Evolutionary conservation across 1,284 basidiomycete genomes (phyloP), one percentile per base, ranked within the genome.

Genomic region (Marasmius sp.): DNA sequence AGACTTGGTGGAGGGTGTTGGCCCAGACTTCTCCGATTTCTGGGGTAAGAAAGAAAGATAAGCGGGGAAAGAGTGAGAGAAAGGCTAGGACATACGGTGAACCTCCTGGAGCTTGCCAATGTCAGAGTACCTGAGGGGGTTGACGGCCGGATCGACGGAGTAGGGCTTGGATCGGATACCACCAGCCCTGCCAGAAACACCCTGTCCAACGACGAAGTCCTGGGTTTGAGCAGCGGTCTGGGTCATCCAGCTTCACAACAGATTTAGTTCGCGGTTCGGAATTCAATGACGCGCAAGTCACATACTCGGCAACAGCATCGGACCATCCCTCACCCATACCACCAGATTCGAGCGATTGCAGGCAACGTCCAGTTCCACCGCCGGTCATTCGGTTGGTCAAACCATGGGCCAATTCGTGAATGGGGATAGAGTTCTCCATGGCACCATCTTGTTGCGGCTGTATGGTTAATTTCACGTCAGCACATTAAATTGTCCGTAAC

Each of bases 251-350:
- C 75, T 69, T 66, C 6, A n/a, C 67, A 8, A 22, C 20, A 7
- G 8, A 54, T 14, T 52, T 11, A 39, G 52, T 43, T 33, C n/a
- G n/a, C 18, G 50, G 16, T 12, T 9, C 27, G n/a, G 63, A 48
- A 27, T 4, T 20, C 4, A 27, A 27, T 9, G 41, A 12, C 6
- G 16, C n/a, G 43, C 18, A 14, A 7, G 18, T 37, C 34, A 54
- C 75, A n/a, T 66, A 81, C 81, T 80, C 76, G 11, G 83, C 81
- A 68, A 85, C 74, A 27, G 81, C 79, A 68, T 85, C 83, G 16
- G 79, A 80, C 82, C 82, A 84, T 37, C 80, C 83, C 72, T 85
- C 84, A 36, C 83, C 83, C 66, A 85, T 72, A 6, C 83, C 83
- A 34, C 77, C 76, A 37, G 83, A 72, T 66, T 85, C 83, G 10